Conservation (phyloP, 2,329 filamentous ascomycete species). For the Daldinia sp. region DNA sequence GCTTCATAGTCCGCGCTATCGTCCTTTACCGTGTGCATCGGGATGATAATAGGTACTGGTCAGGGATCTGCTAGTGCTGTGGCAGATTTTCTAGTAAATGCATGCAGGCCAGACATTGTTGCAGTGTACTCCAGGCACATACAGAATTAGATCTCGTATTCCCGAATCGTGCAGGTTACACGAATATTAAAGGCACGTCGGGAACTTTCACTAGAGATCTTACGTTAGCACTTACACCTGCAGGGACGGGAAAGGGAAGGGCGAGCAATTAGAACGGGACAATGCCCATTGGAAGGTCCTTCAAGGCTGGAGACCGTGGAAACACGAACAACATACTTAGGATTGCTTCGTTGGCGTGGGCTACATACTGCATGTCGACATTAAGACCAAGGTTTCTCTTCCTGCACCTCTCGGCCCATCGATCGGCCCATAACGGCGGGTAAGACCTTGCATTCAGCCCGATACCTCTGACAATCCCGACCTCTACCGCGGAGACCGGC, state of each 20-base stretch:
- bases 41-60: slow-evolving; percentile 63
- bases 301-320: neutral
- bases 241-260: slow-evolving; percentile 5
- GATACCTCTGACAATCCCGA: slow-evolving; percentile 70
- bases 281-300: slow-evolving; percentile 5
- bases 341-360: slow-evolving; percentile 61
- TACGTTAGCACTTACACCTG: slow-evolving; percentile 19
- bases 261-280: neutral
- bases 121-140: slow-evolving; percentile 25
- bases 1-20: slow-evolving; percentile 70
- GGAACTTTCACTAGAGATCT: slow-evolving; percentile 59
- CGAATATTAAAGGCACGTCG: slow-evolving; percentile 67
- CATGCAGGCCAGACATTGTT: slow-evolving; percentile 33
- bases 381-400: slow-evolving; percentile 4
- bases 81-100: slow-evolving; percentile 60
- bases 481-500: slow-evolving; percentile 61
- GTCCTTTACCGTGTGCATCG: slow-evolving; percentile 64
- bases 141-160: slow-evolving; percentile 17
- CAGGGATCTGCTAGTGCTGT: slow-evolving; percentile 67
- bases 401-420: neutral
- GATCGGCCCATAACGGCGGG: neutral
- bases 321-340: slow-evolving; percentile 5
- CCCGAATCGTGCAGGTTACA: slow-evolving; percentile 49
- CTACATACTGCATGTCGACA: slow-evolving; percentile 49
- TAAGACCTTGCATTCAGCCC: slow-evolving; percentile 63